Base-by-base conservation (phyloP, 192 early-diverging fungal species). In the Backusella macrospora region DNA sequence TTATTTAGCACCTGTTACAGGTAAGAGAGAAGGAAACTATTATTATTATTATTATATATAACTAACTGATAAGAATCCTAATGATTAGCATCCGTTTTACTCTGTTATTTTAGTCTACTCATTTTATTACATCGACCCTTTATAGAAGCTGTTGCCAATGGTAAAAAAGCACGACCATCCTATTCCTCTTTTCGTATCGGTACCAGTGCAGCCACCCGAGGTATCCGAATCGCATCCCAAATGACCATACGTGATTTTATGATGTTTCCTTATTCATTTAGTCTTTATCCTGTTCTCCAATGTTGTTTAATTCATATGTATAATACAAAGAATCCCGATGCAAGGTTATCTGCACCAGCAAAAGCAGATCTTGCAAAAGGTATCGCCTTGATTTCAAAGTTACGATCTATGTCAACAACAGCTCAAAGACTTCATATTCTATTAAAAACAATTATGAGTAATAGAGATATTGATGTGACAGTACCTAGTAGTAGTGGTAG, bases 71-170 rank as follows among this genome's bases (percentile, higher is more conserved):
- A n/a, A 2, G 12, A 63, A 15, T 48, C 4, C 1, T 67, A 46
- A 14, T 5, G 62, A 37, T 34, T 13, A 80, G 79, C 75, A 23
- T 71, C 75, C 14, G 68, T 76, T 44, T 52, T 72, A 14, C 18
- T 82, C 10, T 82, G 80, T 37, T 82, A 82, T 59, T 82, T 72
- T 62, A 72, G 73, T 40, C 63, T 78, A 26, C 45, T 82, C 26
- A 59, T 82, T 14, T 48, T 82, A 15, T 74, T 82, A 8, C 80
- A 82, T 76, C 68, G 80, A 44, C 80, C 80, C 14, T 82, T 82
- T 59, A 78, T 82, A 26, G 79, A 76, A 62, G 55, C 55, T 13
- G 34, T 55, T 12, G 52, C 44, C 4, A 34, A 52, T 45, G 63
- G 70, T 9, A 75, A 76, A 34, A 76, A 75, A 9, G 65, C 69